A percentile compares a stretch with the other conserved stretches of the same genome.
phyloP scores from a whole-genome alignment of 352 stramenopile genomes.

The Phytophthora pluvialis region DNA sequence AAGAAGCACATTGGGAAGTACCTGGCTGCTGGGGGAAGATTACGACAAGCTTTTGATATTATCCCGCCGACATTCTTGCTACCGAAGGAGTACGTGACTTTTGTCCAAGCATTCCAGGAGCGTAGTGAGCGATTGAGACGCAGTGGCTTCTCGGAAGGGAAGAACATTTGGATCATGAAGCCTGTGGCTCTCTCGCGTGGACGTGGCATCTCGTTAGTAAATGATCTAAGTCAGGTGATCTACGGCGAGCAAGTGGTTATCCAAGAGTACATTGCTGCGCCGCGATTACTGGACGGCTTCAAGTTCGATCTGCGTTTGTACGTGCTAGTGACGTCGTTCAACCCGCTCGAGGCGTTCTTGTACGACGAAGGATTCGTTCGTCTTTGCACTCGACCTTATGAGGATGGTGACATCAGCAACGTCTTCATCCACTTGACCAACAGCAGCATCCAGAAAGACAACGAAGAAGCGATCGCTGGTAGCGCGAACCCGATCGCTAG shows the following conservation, averaged over 20 bases:
- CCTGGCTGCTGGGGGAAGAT: conserved; percentile 46
- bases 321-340: conserved; percentile 95
- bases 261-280: conserved; percentile 91
- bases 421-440: conserved; percentile 96
- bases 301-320: conserved; percentile 95
- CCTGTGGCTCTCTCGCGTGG: conserved; percentile 91
- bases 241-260: conserved; percentile 91
- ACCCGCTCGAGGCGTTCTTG: conserved; percentile 93
- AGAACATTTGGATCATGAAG: conserved; percentile 96
- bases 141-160: conserved; percentile 16
- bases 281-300: conserved; percentile 89
- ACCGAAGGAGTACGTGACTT: conserved; percentile 92
- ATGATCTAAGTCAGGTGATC: conserved; percentile 85
- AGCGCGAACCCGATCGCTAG: conserved; percentile 36
- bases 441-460: conserved; percentile 93
- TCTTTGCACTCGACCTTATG: conserved; percentile 88
- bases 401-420: conserved; percentile 74
- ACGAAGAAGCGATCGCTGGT: conserved; percentile 55
- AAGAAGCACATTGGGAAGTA: conserved; percentile 88
- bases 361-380: conserved; percentile 94
- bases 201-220: conserved; percentile 93
- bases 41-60: conserved; percentile 87
- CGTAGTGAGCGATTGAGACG: conserved; percentile 32
- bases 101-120: conserved; percentile 87
- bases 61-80: conserved; percentile 94